These are phyloP conservation scores for Termitomyces sp. DNA, from an alignment of 768 basidiomycete genomes.

Conservation along the genomic window DNA sequence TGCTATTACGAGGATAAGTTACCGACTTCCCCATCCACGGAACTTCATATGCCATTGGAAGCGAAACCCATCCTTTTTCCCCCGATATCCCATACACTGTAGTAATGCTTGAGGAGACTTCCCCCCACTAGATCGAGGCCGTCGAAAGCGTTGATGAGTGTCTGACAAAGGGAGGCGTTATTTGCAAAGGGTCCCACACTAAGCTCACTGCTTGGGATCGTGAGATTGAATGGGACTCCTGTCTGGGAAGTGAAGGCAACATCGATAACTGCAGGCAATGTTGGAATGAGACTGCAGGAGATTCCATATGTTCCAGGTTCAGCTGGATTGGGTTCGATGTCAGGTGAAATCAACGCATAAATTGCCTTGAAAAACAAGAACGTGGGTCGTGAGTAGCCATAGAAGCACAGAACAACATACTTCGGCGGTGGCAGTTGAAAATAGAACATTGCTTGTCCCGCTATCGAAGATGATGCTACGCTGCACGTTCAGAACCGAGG, in stretches of 20 bases:
- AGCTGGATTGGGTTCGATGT: conserved; percentile 47
- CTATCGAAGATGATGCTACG: conserved; percentile 54
- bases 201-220: conserved; percentile 54
- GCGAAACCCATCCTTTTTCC: conserved; percentile 50
- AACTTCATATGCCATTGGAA: conserved; percentile 20
- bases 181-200: conserved; percentile 54
- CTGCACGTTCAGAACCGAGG: conserved; percentile 30
- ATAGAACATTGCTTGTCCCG: conserved; percentile 53
- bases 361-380: conserved; percentile 35
- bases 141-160: conserved; percentile 57
- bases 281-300: conserved; percentile 40
- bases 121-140: conserved; percentile 49
- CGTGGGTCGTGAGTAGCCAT: conserved; percentile 6
- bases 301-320: conserved; percentile 56
- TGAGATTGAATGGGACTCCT: conserved; percentile 49
- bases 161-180: conserved; percentile 47
- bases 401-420: conserved; percentile 20
- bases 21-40: neutral
- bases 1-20: neutral
- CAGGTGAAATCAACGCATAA: conserved; percentile 54
- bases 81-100: conserved; percentile 55
- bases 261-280: conserved; percentile 48
- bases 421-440: conserved; percentile 44
- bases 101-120: conserved; percentile 57
- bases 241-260: conserved; percentile 49